These are phyloP conservation scores for Oryza brachyantha DNA, from an alignment of 176 grass and related monocot species.

Conservation along the genomic window DNA sequence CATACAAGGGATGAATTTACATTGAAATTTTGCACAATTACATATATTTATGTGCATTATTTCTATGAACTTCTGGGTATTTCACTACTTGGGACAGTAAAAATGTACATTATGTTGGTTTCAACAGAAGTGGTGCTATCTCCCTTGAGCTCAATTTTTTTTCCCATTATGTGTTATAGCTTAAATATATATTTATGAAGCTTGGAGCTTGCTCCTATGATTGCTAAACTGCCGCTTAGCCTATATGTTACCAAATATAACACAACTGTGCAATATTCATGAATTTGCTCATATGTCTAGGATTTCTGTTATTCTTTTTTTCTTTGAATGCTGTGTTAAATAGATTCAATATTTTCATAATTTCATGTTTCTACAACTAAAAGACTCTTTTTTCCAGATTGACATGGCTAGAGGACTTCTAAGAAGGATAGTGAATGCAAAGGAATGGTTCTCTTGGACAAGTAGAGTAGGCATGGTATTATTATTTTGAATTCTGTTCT, in stretches of 20 bases:
- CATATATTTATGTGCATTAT: neutral
- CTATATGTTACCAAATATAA: neutral
- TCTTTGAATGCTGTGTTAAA: neutral
- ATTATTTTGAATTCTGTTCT: neutral
- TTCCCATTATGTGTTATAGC: neutral
- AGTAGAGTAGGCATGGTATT: conserved; percentile 89
- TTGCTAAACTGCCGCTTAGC: neutral
- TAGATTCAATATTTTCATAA: conserved; percentile 27
- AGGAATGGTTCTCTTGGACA: conserved; percentile 80
- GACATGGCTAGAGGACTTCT: conserved; percentile 80
- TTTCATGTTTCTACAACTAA: conserved; percentile 4
- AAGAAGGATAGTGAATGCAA: conserved; percentile 60
- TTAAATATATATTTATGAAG: conserved; percentile 13
- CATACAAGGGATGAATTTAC: neutral
- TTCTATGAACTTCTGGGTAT: neutral
- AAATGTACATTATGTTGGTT: neutral
- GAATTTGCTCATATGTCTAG: neutral
- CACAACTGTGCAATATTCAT: neutral
- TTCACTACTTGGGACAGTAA: neutral
- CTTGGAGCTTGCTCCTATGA: neutral
- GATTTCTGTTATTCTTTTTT: conserved; percentile 12
- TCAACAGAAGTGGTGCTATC: neutral
- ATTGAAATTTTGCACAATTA: neutral
- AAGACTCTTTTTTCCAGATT: conserved; percentile 48
- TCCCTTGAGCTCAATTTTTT: neutral